Base-by-base conservation (phyloP, 139 green algal genomes). In the Chlorella vulgaris region DNA sequence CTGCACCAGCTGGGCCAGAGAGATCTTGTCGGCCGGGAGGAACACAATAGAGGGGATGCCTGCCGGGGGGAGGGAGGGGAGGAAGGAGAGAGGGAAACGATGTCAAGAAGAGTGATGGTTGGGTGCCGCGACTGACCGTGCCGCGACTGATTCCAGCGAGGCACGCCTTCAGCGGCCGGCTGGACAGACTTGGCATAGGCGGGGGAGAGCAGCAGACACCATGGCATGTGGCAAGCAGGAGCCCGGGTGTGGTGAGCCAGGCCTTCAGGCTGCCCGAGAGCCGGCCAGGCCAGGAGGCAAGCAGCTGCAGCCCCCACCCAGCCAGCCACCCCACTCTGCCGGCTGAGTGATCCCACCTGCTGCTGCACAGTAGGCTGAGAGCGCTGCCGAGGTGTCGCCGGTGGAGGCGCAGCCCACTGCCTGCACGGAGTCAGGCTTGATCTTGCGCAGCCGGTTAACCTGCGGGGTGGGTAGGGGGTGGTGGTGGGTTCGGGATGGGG, bases 1-100 rank as follows among this genome's bases (percentile, higher is more conserved):
- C 90, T 99, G 96, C 81, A 99, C 96, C 76, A 99, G 90, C 92
- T 99, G 96, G n/a, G 96, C 96, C 35, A 99, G 85, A 10, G 87
- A 94, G 89, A 99, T 98, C 91, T 99, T 99, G 92, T 99, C 94
- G 29, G 95, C 94, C 22, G 97, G 97, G 65, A 99, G 89, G 90
- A 99, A 99, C 21, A 99, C 97, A 78, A 99, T 98, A 51, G 97
- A 98, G 19, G 97, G 97, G 84, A 99, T 99, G 81, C 91, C 93
- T 10, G 96, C 55, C 28, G 55, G 70, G n/a, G 60, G 60, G 31
- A 7, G 47, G 47, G 47, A 15, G 47, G 15, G 47, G 13, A 24
- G 13, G 47, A 10, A 55, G 15, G 47, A 15, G 18, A 65, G n/a
- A 31, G 55, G 55, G 55, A 65, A 65, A 21, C 7, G n/a, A 29